phyloP scores from a whole-genome alignment of 345 rosid species.

The Aegle marmelos region DNA sequence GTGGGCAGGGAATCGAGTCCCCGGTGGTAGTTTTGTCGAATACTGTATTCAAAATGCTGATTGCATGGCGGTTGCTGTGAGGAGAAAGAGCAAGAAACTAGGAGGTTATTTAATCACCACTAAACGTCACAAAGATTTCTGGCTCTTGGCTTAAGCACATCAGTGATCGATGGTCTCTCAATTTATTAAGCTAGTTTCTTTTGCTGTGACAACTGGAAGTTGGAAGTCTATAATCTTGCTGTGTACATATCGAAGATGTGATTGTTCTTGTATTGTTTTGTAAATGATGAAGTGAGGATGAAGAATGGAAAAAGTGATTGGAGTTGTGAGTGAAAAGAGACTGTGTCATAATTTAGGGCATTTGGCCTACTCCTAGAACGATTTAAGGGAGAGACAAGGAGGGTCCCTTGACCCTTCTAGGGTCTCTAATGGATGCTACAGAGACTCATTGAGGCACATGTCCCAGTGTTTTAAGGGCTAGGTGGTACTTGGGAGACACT shows the following conservation, averaged over 20 bases:
- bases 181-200: background rate
- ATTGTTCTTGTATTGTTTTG: constrained; percentile 22
- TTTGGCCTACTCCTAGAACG: background rate
- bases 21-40: constrained; percentile 64
- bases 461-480: background rate
- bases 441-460: constrained; percentile 2
- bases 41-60: constrained; percentile 79
- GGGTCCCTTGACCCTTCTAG: constrained; percentile 21
- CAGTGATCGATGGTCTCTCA: background rate
- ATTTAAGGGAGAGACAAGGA: constrained; percentile 9
- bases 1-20: constrained; percentile 55
- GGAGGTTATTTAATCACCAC: constrained; percentile 96
- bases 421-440: constrained; percentile 12
- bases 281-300: constrained; percentile 27
- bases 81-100: constrained; percentile 70
- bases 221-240: background rate
- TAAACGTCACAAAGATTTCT: constrained; percentile 90
- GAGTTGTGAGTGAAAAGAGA: constrained; percentile 19
- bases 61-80: constrained; percentile 90
- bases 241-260: background rate
- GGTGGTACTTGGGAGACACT: background rate
- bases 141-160: constrained; percentile 73
- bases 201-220: background rate
- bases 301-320: constrained; percentile 8
- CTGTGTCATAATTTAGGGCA: constrained; percentile 21